Evolutionary conservation across 164 flowering plant species (phyloP), one percentile per base, ranked within the genome.

Genomic region (Berberis thunbergii): DNA sequence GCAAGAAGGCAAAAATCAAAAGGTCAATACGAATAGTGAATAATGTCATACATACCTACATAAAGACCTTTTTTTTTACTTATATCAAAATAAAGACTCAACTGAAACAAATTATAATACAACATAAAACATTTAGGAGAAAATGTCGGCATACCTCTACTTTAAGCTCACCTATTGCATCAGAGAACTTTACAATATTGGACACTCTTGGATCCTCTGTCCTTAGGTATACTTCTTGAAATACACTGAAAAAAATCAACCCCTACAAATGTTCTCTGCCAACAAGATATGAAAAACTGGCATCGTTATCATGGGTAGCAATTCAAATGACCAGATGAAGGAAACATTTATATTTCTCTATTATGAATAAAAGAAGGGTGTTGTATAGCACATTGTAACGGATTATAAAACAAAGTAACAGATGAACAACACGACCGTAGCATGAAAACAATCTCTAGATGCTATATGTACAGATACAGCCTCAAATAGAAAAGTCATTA

Each of bases 181-280:
- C 96, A 49, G 98, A 90, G 74, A 93, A 90, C 67, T 67, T 82
- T 4, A 93, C 92, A 66, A 93, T 87, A 64, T 93, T 93, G 62
- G 90, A 85, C 3, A 93, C 97, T 45, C 98, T 88, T 42, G 90
- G 94, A 67, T 88, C 97, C 78, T 90, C 74, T 60, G 96, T 79
- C 67, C 71, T 77, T 42, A 93, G 91, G 61, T 66, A 79, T 45
- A 93, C 80, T 71, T 93, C 98, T 86, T 93, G 98, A 77, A 90
- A 93, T 58, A 93, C 91, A 42, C 71, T 86, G 65, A 93, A 90
- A 48, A n/a, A 72, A 67, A 64, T 93, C 98, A n/a, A 93, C 89
- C 64, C 98, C 98, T 12, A 87, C 96, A 79, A 93, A 93, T 64
- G 98, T 88, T 78, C 97, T 86, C 96, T 92, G 69, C 72, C 73